phyloP scores from a whole-genome alignment of 1,139 yeast genomes.

The Torulaspora pretoriensis region DNA sequence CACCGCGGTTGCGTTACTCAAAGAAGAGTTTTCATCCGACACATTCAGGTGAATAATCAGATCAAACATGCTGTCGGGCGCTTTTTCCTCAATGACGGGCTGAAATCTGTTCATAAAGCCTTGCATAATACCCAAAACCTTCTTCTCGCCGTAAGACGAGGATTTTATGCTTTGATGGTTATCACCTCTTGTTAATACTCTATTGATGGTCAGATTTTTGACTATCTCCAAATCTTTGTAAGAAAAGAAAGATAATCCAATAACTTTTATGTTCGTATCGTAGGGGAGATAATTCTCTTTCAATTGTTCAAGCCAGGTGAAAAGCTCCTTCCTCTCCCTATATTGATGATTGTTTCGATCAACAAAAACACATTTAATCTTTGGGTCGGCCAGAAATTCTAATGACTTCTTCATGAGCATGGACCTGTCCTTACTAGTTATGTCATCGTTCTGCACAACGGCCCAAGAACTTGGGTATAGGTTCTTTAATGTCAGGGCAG shows the following conservation, averaged over 20 bases:
- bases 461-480: constrained; percentile 60
- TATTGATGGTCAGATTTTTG: constrained; percentile 46
- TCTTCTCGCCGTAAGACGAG: constrained; percentile 42
- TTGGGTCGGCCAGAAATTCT: constrained; percentile 38
- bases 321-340: constrained; percentile 64
- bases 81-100: constrained; percentile 43
- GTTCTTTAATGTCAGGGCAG: constrained; percentile 54
- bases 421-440: constrained; percentile 47
- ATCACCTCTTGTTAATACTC: constrained; percentile 73
- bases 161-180: constrained; percentile 82
- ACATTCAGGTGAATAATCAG: constrained; percentile 54
- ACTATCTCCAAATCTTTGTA: constrained; percentile 33
- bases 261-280: constrained; percentile 43
- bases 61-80: constrained; percentile 71
- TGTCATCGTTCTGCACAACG: constrained; percentile 82
- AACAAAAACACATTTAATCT: constrained; percentile 53
- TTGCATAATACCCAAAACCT: constrained; percentile 59
- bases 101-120: constrained; percentile 73
- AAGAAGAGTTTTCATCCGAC: constrained; percentile 44
- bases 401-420: constrained; percentile 52
- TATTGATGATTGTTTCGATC: constrained; percentile 81
- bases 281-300: constrained; percentile 41
- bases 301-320: constrained; percentile 48
- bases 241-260: constrained; percentile 69
- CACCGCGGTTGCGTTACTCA: constrained; percentile 48